These are phyloP conservation scores for Aspergillus haitiensis DNA, from an alignment of 495 filamentous ascomycete genomes.

Conservation along the genomic window DNA sequence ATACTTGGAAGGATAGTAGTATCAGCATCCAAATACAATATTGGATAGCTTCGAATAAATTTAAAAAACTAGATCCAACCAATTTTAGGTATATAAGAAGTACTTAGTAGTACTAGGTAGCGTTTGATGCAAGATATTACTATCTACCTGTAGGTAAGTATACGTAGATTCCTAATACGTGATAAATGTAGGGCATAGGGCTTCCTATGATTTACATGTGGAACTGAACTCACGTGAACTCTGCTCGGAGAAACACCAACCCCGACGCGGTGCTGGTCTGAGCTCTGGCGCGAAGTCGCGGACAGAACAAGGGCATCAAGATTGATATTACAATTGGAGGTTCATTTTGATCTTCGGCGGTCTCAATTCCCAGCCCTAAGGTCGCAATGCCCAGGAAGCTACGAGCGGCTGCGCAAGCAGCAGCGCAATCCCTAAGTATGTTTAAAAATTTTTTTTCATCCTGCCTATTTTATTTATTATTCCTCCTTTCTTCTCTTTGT, in stretches of 20 bases:
- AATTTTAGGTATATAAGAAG: no score
- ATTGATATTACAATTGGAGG: constrained; percentile 6
- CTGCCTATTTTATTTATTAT: background rate
- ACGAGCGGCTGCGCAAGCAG: constrained; percentile 51
- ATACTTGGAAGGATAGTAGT: no score
- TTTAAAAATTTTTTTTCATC: constrained; percentile 6
- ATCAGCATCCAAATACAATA: no score
- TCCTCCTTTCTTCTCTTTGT: background rate
- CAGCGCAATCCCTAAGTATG: constrained; percentile 50
- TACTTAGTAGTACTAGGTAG: no score
- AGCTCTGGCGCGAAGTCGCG: constrained; percentile 19
- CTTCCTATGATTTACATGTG: background rate
- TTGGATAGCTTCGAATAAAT: no score
- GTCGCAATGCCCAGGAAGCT: constrained; percentile 50
- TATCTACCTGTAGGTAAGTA: no score
- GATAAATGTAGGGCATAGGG: constrained; percentile 15
- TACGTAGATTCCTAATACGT: background rate
- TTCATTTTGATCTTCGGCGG: constrained; percentile 20
- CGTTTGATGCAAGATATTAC: no score
- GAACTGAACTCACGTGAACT: constrained; percentile 20
- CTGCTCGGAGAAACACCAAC: constrained; percentile 24
- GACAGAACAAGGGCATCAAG: constrained; percentile 13
- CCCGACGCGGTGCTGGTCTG: constrained; percentile 15
- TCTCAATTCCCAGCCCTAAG: constrained; percentile 14
- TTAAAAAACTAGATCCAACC: no score